These are phyloP conservation scores for Lactarius vividus DNA, from an alignment of 768 basidiomycete genomes.

Conservation along the genomic window DNA sequence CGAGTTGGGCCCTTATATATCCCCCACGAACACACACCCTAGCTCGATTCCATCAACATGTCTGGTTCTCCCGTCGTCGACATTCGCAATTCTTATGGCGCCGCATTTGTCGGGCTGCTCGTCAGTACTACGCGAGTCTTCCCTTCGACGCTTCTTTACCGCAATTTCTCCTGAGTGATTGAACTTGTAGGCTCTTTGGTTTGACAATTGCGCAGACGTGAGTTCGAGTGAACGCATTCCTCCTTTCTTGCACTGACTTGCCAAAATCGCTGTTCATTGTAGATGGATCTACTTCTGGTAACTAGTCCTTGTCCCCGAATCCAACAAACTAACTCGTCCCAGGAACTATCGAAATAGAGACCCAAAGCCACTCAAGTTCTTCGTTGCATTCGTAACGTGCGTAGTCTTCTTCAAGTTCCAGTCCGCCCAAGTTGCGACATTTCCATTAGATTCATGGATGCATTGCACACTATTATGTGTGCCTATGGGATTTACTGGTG, in stretches of 20 bases:
- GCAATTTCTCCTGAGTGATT: not conserved
- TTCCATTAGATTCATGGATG: conserved; percentile 41
- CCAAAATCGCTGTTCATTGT: not conserved
- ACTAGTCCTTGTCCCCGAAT: too few species aligned
- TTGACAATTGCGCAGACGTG: conserved; percentile 9
- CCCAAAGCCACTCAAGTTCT: not conserved
- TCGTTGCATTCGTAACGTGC: conserved; percentile 7
- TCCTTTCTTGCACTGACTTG: not conserved
- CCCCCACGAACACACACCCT: too few species aligned
- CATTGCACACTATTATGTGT: conserved; percentile 44
- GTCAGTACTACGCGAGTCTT: conserved; percentile 6
- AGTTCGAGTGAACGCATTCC: not conserved
- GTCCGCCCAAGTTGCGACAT: not conserved
- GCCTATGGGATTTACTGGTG: conserved; percentile 48
- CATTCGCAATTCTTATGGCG: conserved; percentile 3
- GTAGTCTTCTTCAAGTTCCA: not conserved
- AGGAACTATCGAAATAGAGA: conserved; percentile 2
- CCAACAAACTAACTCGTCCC: not conserved
- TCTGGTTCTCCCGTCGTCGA: not conserved
- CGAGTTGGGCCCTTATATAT: too few species aligned
- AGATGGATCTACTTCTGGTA: conserved; percentile 14
- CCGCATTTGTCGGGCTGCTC: conserved; percentile 8
- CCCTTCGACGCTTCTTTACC: not conserved
- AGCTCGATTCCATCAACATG: not conserved
- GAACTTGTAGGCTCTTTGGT: conserved; percentile 3